Evolutionary conservation across 2,329 filamentous ascomycete genomes (phyloP).

Genomic region (Xylariaceae sp.): DNA sequence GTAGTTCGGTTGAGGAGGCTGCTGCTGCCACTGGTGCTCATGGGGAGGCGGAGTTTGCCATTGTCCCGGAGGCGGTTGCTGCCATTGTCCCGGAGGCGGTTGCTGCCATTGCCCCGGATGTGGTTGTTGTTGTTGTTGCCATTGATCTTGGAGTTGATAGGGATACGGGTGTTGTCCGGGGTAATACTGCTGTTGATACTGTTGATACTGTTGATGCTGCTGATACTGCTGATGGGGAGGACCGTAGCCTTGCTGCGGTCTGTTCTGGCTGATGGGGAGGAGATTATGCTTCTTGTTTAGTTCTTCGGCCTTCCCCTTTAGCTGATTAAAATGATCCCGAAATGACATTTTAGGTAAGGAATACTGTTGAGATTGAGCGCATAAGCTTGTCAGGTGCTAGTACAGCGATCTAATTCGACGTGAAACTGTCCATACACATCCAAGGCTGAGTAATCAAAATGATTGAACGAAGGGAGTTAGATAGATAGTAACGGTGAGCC

Average conservation of each 20-base stretch:
- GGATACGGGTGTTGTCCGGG: conserved; percentile 32
- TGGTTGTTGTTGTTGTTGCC: conserved; percentile 18
- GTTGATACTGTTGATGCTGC: conserved; percentile 12
- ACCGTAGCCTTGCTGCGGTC: conserved; percentile 27
- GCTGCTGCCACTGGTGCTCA: conserved; percentile 4
- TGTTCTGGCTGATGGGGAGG: conserved; percentile 32
- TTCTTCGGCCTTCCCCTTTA: conserved; percentile 48
- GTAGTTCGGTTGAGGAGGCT: conserved; percentile 28
- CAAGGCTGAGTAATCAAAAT: too few relatives aligned
- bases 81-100: conserved; percentile 20
- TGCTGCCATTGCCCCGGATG: conserved; percentile 25
- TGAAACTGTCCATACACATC: too few relatives aligned
- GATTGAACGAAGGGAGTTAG: too few relatives aligned
- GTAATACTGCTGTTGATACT: conserved; percentile 28
- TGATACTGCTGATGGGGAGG: conserved; percentile 12
- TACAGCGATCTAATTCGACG: too few relatives aligned
- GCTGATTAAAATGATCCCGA: conserved; percentile 43
- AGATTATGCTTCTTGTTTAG: conserved; percentile 41
- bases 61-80: conserved; percentile 19
- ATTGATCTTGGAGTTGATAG: conserved; percentile 20
- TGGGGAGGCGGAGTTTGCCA: conserved; percentile 17
- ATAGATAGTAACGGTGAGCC: too few relatives aligned
- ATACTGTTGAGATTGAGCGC: too few relatives aligned
- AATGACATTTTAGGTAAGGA: conserved; percentile 39
- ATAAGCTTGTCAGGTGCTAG: too few relatives aligned